These are phyloP conservation scores for Crucihimalaya himalaica DNA, from an alignment of 345 rosid genomes.

Conservation along the genomic window DNA sequence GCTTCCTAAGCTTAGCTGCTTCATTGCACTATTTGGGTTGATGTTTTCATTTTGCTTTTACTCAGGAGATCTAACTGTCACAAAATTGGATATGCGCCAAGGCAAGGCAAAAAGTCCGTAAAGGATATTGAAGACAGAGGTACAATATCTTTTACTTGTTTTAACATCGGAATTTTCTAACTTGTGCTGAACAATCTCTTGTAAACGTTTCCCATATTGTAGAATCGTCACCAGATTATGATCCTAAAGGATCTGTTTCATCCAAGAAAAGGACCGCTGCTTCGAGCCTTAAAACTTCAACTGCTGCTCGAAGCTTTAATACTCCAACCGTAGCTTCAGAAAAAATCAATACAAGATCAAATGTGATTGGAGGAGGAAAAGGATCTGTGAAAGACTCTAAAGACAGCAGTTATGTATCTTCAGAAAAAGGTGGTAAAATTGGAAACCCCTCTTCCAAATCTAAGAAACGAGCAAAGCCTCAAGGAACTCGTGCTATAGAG, in stretches of 20 bases:
- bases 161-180: background rate
- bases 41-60: slow-evolving; percentile 29
- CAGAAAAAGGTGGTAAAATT: slow-evolving; percentile 37
- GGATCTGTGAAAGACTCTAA: slow-evolving; percentile 6
- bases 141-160: slow-evolving; percentile 23
- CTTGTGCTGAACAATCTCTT: slow-evolving; percentile 11
- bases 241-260: slow-evolving; percentile 31
- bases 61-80: slow-evolving; percentile 68
- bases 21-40: background rate
- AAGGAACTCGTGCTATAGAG: slow-evolving; percentile 11
- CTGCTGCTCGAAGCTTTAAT: slow-evolving; percentile 6
- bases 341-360: slow-evolving; percentile 35
- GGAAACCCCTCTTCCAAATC: slow-evolving; percentile 31
- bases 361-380: slow-evolving; percentile 36
- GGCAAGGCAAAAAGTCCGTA: slow-evolving; percentile 48
- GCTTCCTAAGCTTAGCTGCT: background rate
- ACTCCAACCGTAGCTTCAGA: slow-evolving; percentile 40
- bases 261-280: slow-evolving; percentile 38
- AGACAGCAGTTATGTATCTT: slow-evolving; percentile 9
- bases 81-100: slow-evolving; percentile 72
- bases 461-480: slow-evolving; percentile 40
- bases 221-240: slow-evolving; percentile 56
- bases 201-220: slow-evolving; percentile 26
- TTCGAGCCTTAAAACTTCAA: slow-evolving; percentile 19
- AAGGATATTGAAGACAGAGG: slow-evolving; percentile 50